Evolutionary conservation across 2,329 filamentous ascomycete species (phyloP), one percentile per base, ranked within the genome.

Genomic region (Fonsecaea pedrosoi): DNA sequence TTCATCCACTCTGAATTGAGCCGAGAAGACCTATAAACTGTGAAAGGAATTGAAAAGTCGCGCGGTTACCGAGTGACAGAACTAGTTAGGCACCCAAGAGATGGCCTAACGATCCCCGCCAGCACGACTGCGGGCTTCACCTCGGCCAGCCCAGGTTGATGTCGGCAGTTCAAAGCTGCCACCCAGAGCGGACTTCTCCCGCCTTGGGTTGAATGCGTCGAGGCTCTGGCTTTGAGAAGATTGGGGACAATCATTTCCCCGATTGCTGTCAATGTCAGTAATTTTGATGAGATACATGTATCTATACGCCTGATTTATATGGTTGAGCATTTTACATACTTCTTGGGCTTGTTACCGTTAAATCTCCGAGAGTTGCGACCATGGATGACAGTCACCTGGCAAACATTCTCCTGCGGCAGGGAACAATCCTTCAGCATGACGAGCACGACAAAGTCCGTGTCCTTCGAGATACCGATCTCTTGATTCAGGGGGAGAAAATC

Each of bases 61-160:
- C 50, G 64, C 60, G 55, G 65, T 21, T 69, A 68, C 50, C 64
- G 69, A 13, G 67, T 42, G 15, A 42, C 13, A 42, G 38, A 42
- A 42, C 15, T 5, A 12, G 38, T n/a, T 42, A 42, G 38, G 38
- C 13, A 42, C 12, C 38, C 38, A 6, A 42, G 38, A n/a, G 1
- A 12, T n/a, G 13, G 38, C 38, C 3, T 4, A 42, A n/a, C 12
- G 15, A 15, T 42, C 38, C 35, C 35, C 12, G 3, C 35, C 9
- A 38, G 35, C 12, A 13, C 12, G 8, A 9, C 12, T 38, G 35
- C 9, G 3, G 12, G 8, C 12, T 38, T 38, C 35, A 10, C 35
- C 8, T 38, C 35, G 6, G 35, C 12, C 12, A 13, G 12, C 12
- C 9, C 9, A 38, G 12, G 8, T 38, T 13, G 35, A 38, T 8